Base-by-base conservation (phyloP, 495 filamentous ascomycete genomes). In the Aeminium ludgeri region DNA sequence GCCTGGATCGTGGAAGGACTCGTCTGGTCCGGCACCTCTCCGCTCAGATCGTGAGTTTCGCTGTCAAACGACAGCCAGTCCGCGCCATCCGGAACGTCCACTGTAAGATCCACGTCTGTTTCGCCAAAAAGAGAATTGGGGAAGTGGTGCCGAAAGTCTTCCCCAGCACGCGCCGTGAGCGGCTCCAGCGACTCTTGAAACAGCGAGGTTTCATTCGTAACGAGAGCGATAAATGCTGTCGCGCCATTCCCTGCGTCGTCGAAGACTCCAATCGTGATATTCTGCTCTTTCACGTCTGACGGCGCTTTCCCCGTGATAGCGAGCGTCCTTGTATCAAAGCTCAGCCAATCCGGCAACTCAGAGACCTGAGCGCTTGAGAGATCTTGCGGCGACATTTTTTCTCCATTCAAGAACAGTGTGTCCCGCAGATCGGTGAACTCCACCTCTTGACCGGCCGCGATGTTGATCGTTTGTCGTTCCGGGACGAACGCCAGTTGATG, bases 61-160 rank as follows among this genome's bases (percentile, higher is more conserved):
- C 67, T 36, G 48, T 81, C 70, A 46, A 82, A 82, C 1, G 60
- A 62, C 8, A 89, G 61, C 86, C 84, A 93, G 11, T 70, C 55
- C 6, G 65, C 56, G 1, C 73, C 57, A 1, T 65, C 45, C 15
- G 59, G 64, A n/a, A 70, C 48, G 33, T 70, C 56, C 1, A 80
- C 57, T 10, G 65, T 65, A 1, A 87, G 51, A 16, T 67, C 59
- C 0, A 71, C 68, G 43, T 72, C 64, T 18, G 60, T 54, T 8
- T 68, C 62, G 19, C 61, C 62, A 10, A 72, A 51, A 15, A 81
- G 48, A 17, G 69, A 69, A 20, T 65, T 55, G 39, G 73, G 63
- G 28, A 93, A 65, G 3, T 68, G 62, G 35, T 81, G 79, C 12
- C 54, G 62, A 44, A 94, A 85, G 20, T 65, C 59, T 33, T 72